These are phyloP conservation scores for Flaveria ramosissima DNA, from an alignment of 129 eudicot species.

Conservation along the genomic window DNA sequence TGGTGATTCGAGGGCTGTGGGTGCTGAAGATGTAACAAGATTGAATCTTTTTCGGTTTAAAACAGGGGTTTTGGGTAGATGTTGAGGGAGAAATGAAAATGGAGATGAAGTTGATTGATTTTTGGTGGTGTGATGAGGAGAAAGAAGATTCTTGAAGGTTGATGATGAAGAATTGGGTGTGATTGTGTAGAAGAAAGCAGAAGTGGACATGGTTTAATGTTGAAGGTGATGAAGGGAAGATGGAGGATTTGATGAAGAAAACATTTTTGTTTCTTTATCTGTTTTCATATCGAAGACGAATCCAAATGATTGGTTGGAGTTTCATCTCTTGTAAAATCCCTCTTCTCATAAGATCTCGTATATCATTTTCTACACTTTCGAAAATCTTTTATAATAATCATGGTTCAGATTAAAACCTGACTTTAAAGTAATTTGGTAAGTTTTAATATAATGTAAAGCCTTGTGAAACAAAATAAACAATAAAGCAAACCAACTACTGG, in stretches of 20 bases:
- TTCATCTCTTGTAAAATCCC: slow-evolving; percentile 4
- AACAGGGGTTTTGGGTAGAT: slow-evolving; percentile 33
- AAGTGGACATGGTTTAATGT: slow-evolving; percentile 53
- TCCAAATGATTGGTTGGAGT: slow-evolving; percentile 40
- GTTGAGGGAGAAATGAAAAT: slow-evolving; percentile 35
- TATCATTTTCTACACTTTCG: background rate
- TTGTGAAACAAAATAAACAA: too few species aligned
- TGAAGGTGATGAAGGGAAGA: slow-evolving; percentile 3
- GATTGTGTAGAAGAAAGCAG: slow-evolving; percentile 43
- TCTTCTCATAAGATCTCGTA: background rate
- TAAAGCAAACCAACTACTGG: too few species aligned
- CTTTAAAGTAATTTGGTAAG: too few species aligned
- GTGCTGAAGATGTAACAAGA: slow-evolving; percentile 37
- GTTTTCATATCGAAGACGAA: slow-evolving; percentile 24
- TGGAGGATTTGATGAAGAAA: slow-evolving; percentile 22
- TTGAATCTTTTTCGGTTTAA: slow-evolving; percentile 38
- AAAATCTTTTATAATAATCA: too few species aligned
- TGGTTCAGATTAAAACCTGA: too few species aligned
- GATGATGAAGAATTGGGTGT: slow-evolving; percentile 47
- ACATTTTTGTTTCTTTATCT: slow-evolving; percentile 21
- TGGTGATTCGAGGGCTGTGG: slow-evolving; percentile 43
- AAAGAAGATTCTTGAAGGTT: slow-evolving; percentile 42
- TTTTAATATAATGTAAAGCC: too few species aligned
- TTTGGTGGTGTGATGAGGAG: slow-evolving; percentile 40
- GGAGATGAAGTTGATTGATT: slow-evolving; percentile 59